phyloP scores from a whole-genome alignment of 2,329 filamentous ascomycete species.

The Exophiala sp. region DNA sequence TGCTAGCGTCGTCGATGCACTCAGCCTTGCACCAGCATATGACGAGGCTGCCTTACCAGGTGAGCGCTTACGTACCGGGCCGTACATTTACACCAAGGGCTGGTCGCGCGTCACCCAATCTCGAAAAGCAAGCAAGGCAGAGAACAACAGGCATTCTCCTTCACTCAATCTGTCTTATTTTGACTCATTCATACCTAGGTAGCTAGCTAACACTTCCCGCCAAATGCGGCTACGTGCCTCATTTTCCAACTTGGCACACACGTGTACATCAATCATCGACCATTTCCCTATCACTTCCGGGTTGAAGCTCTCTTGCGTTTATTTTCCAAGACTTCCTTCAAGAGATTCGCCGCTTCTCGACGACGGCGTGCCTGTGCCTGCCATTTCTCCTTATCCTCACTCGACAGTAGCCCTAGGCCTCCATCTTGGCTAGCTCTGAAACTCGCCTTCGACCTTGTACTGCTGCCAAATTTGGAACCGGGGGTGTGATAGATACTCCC shows the following conservation, averaged over 20 bases:
- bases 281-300: constrained; percentile 5
- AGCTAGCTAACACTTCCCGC: not conserved
- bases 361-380: constrained; percentile 24
- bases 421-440: constrained; percentile 17
- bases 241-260: not conserved
- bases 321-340: constrained; percentile 24
- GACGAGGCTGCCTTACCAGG: too few species aligned
- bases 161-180: not conserved
- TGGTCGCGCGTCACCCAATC: too few species aligned
- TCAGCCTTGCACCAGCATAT: too few species aligned
- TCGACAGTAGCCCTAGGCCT: constrained; percentile 14
- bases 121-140: too few species aligned
- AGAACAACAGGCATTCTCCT: too few species aligned
- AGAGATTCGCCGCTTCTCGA: constrained; percentile 25
- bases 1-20: too few species aligned
- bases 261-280: too few species aligned
- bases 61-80: too few species aligned
- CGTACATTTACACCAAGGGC: too few species aligned
- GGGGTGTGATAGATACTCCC: constrained; percentile 29
- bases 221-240: not conserved
- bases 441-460: constrained; percentile 16
- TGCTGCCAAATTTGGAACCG: constrained; percentile 23
- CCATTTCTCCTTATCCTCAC: constrained; percentile 27
- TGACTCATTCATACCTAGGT: not conserved
- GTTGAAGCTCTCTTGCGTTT: constrained; percentile 16